These are phyloP conservation scores for Sugiyamaella pinicola DNA, from an alignment of 1,139 yeast genomes.

Conservation along the genomic window DNA sequence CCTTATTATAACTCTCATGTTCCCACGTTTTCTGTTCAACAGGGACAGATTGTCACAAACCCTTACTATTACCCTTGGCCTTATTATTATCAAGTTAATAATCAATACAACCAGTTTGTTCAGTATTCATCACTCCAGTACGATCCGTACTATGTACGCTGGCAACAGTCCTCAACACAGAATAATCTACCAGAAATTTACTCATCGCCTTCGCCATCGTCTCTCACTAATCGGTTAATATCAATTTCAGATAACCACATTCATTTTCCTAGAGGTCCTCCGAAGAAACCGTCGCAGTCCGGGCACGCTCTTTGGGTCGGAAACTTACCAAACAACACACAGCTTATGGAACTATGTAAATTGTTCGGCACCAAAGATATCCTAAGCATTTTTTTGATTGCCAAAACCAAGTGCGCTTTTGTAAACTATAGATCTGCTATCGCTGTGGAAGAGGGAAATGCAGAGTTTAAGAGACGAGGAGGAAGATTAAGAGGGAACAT, in stretches of 20 bases:
- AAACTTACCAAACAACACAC: conserved; percentile 43
- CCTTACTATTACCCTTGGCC: conserved; percentile 8
- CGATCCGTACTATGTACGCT: not conserved
- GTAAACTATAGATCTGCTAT: conserved; percentile 41
- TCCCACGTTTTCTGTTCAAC: not conserved
- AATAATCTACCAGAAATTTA: not conserved
- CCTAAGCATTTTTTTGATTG: conserved; percentile 44
- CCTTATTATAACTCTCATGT: not conserved
- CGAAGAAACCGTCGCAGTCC: conserved; percentile 43
- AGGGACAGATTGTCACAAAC: not conserved
- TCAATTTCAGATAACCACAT: not conserved
- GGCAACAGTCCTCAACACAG: not conserved
- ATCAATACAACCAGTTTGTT: conserved; percentile 3
- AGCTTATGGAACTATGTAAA: conserved; percentile 41
- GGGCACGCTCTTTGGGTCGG: conserved; percentile 50
- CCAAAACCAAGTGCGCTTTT: conserved; percentile 46
- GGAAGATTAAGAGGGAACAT: conserved; percentile 39
- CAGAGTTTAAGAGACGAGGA: conserved; percentile 36
- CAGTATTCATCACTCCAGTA: not conserved
- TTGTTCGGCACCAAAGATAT: conserved; percentile 44
- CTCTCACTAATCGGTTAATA: not conserved
- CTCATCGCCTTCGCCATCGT: not conserved
- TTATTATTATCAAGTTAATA: not conserved
- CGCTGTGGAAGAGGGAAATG: conserved; percentile 41
- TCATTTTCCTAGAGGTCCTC: conserved; percentile 37